Evolutionary conservation across 2,329 filamentous ascomycete genomes (phyloP).

Genomic region (Knufia petricola): DNA sequence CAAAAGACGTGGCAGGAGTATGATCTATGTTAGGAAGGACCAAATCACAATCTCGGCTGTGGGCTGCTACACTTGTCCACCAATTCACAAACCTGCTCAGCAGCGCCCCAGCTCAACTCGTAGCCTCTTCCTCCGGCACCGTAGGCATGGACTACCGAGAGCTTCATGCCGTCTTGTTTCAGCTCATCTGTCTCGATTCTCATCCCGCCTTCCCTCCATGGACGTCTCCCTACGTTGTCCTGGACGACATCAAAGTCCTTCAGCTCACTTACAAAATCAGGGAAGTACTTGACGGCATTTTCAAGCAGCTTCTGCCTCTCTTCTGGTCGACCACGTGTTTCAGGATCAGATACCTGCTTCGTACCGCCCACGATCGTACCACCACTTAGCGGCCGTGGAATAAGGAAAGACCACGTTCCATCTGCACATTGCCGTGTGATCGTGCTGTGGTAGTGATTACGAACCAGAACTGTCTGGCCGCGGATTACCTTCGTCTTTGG

Average conservation of each 20-base stretch:
- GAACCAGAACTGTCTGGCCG: slow-evolving; percentile 40
- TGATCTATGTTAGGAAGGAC: too few relatives aligned
- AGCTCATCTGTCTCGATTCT: slow-evolving; percentile 44
- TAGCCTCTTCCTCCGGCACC: slow-evolving; percentile 53
- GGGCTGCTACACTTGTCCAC: not conserved
- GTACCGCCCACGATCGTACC: slow-evolving; percentile 59
- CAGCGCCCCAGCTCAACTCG: slow-evolving; percentile 53
- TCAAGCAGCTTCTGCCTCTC: slow-evolving; percentile 41
- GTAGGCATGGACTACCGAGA: slow-evolving; percentile 46
- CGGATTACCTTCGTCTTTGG: slow-evolving; percentile 35
- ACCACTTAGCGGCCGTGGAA: slow-evolving; percentile 52
- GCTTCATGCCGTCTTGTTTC: slow-evolving; percentile 19
- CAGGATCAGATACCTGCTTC: slow-evolving; percentile 51
- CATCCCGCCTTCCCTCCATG: slow-evolving; percentile 38
- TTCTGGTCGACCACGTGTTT: slow-evolving; percentile 38
- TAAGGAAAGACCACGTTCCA: slow-evolving; percentile 53
- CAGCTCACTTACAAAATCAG: slow-evolving; percentile 28
- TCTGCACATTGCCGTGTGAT: slow-evolving; percentile 55
- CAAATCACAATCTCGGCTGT: not conserved
- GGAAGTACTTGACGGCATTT: slow-evolving; percentile 33
- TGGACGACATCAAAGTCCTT: slow-evolving; percentile 34
- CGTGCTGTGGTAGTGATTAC: slow-evolving; percentile 34
- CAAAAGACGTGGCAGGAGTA: too few relatives aligned
- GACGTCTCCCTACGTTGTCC: slow-evolving; percentile 39
- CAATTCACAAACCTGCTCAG: slow-evolving; percentile 25